Conservation (phyloP, 2,329 filamentous ascomycete genomes). For the Fusarium torreyae region DNA sequence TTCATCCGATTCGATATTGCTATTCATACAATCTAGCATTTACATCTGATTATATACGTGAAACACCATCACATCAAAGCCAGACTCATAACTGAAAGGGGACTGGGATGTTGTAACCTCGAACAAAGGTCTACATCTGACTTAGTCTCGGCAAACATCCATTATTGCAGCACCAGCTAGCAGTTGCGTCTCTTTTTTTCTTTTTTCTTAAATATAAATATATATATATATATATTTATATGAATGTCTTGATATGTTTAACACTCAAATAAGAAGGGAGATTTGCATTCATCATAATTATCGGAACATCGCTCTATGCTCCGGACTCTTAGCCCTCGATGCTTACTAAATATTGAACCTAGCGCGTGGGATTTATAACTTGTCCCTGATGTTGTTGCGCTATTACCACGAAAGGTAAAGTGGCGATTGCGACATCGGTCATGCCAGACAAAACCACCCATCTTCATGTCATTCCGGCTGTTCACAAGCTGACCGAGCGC, state of each 20-base stretch:
- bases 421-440: constrained; percentile 49
- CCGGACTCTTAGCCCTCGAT: neutral
- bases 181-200: no score
- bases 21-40: no score
- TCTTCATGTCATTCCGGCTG: constrained; percentile 29
- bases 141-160: neutral
- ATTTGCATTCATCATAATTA: neutral
- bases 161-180: no score
- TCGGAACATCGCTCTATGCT: neutral
- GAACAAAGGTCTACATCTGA: neutral
- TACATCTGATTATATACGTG: neutral
- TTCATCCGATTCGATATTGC: no score
- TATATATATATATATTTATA: no score
- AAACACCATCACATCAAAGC: neutral
- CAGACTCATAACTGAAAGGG: neutral
- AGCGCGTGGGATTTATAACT: constrained; percentile 30
- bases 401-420: constrained; percentile 44
- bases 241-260: no score
- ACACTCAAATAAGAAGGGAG: no score
- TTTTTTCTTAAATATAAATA: no score
- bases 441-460: constrained; percentile 33
- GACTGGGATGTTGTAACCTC: neutral
- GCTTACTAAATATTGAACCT: constrained; percentile 5
- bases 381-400: constrained; percentile 29
- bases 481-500: constrained; percentile 32